Percentiles rank a stretch among this genome's conserved stretches.
Conservation (phyloP, 1,139 yeast species). For the Diutina pseudorugosa region DNA sequence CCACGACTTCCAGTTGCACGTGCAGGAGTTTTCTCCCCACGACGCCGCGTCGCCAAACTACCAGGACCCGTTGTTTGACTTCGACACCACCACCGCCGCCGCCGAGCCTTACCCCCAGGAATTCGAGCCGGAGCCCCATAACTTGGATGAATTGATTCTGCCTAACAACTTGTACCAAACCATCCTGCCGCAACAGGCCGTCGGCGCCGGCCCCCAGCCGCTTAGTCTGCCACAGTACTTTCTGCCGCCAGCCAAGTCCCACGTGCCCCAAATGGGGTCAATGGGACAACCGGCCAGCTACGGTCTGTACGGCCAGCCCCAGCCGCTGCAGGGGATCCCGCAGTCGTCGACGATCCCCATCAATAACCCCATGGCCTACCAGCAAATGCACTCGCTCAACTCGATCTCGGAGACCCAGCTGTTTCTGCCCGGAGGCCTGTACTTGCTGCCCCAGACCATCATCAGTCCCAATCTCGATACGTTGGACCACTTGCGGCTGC, state of each 20-base stretch:
- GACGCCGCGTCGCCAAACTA: background rate
- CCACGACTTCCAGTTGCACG: conserved; percentile 3
- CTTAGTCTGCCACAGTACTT: background rate
- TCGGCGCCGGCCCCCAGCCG: background rate
- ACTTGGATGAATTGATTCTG: conserved; percentile 1
- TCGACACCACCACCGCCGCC: background rate
- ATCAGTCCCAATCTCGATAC: background rate
- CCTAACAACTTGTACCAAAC: conserved; percentile 3
- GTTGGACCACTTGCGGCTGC: conserved; percentile 1
- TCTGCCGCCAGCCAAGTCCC: background rate
- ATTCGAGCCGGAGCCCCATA: background rate
- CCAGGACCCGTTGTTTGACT: conserved; percentile 3
- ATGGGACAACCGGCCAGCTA: background rate
- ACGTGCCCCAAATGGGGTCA: background rate
- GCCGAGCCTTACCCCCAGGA: background rate
- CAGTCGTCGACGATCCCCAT: background rate
- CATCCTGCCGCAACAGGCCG: background rate
- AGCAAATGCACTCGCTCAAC: background rate
- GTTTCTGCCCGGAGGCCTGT: background rate
- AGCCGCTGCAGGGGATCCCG: background rate
- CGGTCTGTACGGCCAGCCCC: background rate
- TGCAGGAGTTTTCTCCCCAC: background rate
- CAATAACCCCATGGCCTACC: background rate
- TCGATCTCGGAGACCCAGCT: conserved; percentile 1
- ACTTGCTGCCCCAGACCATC: conserved; percentile 1